phyloP scores from a whole-genome alignment of 1,139 yeast species.

The Starmera stellimalicola region DNA sequence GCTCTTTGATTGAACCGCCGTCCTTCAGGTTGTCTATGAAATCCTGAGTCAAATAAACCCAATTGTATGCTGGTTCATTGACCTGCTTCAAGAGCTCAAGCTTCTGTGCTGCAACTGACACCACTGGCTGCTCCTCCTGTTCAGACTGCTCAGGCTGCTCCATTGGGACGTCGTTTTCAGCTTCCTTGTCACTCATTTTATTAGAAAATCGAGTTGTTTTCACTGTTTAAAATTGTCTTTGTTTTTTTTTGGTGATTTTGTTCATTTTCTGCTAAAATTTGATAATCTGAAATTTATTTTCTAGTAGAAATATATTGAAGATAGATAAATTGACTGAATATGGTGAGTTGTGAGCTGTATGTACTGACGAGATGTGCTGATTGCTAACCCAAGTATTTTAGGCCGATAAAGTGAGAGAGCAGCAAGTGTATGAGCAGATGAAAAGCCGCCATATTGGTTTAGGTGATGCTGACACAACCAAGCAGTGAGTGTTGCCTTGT shows the following conservation, averaged over 20 bases:
- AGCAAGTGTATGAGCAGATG: slow-evolving; percentile 49
- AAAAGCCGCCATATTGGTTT: slow-evolving; percentile 61
- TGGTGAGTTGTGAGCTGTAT: too few species aligned
- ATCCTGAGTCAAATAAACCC: slow-evolving; percentile 11
- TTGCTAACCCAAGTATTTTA: too few species aligned
- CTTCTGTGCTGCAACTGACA: background rate
- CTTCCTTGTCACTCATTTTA: background rate
- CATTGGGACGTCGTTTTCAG: slow-evolving; percentile 7
- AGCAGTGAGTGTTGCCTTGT: slow-evolving; percentile 24
- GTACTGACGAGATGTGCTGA: too few species aligned
- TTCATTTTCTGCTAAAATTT: too few species aligned
- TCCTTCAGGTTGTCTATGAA: slow-evolving; percentile 2
- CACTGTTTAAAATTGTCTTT: too few species aligned
- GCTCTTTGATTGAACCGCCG: background rate
- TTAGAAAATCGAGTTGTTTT: too few species aligned
- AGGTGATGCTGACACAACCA: slow-evolving; percentile 63
- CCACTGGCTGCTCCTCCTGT: slow-evolving; percentile 1
- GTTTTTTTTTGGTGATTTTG: too few species aligned
- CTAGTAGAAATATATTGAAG: background rate
- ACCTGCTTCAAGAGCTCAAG: slow-evolving; percentile 3
- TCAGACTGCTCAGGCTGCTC: background rate
- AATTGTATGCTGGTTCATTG: slow-evolving; percentile 3
- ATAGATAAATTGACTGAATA: too few species aligned
- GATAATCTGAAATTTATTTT: too few species aligned
- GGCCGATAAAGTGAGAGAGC: slow-evolving; percentile 67